Conservation (phyloP, 257 asterid species). For the Nicotiana obtusifolia region DNA sequence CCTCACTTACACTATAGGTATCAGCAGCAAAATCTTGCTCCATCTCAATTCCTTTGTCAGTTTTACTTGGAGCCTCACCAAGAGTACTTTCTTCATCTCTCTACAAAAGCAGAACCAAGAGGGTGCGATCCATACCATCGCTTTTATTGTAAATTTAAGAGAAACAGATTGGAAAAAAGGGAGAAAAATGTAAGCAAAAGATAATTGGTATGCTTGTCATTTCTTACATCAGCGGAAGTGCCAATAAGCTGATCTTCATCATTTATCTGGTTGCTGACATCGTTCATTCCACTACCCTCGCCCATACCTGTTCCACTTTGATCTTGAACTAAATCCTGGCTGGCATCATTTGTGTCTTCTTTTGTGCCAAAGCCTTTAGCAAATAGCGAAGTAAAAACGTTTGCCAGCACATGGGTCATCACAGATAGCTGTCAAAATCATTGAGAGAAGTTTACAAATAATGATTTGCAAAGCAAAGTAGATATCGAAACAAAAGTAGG, state of each 20-base stretch:
- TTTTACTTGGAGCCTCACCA: constrained; percentile 50
- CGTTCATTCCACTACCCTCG: constrained; percentile 76
- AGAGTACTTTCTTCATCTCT: constrained; percentile 45
- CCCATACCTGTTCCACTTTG: constrained; percentile 94
- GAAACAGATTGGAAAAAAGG: constrained; percentile 1
- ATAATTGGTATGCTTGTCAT: neutral
- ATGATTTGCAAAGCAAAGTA: neutral
- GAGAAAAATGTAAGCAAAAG: neutral
- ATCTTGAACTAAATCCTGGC: constrained; percentile 48
- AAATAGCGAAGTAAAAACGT: constrained; percentile 57
- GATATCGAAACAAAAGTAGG: neutral
- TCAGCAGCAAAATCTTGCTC: constrained; percentile 75
- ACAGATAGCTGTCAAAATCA: constrained; percentile 49
- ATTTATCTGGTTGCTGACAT: constrained; percentile 81
- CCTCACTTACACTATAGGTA: constrained; percentile 68
- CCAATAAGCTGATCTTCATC: constrained; percentile 96
- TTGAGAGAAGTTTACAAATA: neutral
- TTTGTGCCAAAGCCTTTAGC: constrained; percentile 66
- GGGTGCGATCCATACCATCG: neutral
- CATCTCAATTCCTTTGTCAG: constrained; percentile 90
- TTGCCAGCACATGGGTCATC: constrained; percentile 65
- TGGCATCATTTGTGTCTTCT: constrained; percentile 46
- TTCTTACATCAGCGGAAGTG: constrained; percentile 51
- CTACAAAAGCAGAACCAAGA: constrained; percentile 34
- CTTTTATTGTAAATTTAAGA: neutral